Evolutionary conservation across 331 rosid genomes (phyloP), one percentile per base, ranked within the genome.

Genomic region (Malus hybrid): DNA sequence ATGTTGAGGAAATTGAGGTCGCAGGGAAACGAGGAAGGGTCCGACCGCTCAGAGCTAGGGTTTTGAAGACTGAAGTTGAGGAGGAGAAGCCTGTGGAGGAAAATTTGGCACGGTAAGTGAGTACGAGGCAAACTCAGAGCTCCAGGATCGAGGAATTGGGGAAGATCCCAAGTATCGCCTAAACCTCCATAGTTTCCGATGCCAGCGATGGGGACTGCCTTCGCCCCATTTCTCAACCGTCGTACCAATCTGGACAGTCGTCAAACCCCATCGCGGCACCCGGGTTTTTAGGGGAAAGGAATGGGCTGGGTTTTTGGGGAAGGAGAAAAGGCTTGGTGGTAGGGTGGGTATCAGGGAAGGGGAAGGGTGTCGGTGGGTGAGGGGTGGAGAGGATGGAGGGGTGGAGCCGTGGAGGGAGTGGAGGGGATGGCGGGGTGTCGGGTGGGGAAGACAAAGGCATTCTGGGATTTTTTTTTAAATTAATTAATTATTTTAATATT

Each of bases 221-320:
- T 24, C 24, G 24, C 24, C 24, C 24, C 24, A 24, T 24, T 24
- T 24, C 24, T 24, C 24, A 24, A 24, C 24, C 24, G 24, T 24
- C 24, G 24, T 24, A 24, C 24, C 24, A 33, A 59, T 57, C 85
- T 22, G 89, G 80, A 64, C 83, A 79, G 3, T 73, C 76, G 8
- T 82, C 79, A 1, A 78, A 78, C 62, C 77, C 67, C 10, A 81
- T 57, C 13, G 78, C 76, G 10, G 67, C 76, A 10, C 91, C 93
- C 0, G 89, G 91, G 31, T 68, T 94, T 59, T 0, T 92, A 93
- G 99, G 90, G 80, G 76, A 65, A 84, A 3, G 29, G 29, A 28
- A 28, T 2, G 29, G 93, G 92, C 80, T 82, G 91, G 56, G 73
- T 94, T 32, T 87, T 97, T 10, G 91, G 97, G 11, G 96, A 28